Evolutionary conservation across 2,329 filamentous ascomycete species (phyloP), one percentile per base, ranked within the genome.

Genomic region (Ophiostoma australiae): DNA sequence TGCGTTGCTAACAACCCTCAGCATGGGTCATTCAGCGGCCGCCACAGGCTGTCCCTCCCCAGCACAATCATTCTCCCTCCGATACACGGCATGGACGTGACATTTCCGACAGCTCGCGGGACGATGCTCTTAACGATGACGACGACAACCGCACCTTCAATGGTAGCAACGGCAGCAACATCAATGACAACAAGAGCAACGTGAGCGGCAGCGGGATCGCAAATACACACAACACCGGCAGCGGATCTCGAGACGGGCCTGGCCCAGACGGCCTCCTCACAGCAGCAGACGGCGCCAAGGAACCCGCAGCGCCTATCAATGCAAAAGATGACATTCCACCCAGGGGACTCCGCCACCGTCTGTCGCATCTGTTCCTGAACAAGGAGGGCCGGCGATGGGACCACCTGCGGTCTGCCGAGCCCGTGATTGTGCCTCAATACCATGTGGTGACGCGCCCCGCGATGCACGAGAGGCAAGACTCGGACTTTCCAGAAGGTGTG

Each of bases 371-470:
- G 31, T 80, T 87, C 69, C 80, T 75, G 70, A 79, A 77, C 73
- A 82, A 85, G 74, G 82, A 85, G 65, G 82, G 79, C 39, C 77
- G 81, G 70, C 82, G 78, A 77, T 88, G 86, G 86, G 86, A 89
- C 75, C 85, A 89, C 75, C 77, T 88, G 69, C 84, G 86, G 69
- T 84, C 85, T 2, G 81, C 84, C 44, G 86, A 88, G 72, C 86
- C 86, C 4, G 85, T 88, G 73, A 87, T 89, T 73, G 84, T 88
- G 67, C 80, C 85, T 8, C 75, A 75, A 70, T 73, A 70, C 33
- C 72, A 73, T 33, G 74, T 74, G 5, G 69, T 68, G 31, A 70
- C 72, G 23, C 66, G 67, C 20, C 58, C 69, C 0, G 20, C 8
- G 10, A 35, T 39, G 63, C 11, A 39, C 33, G n/a, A 37, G 58